Evolutionary conservation across 257 asterid genomes (phyloP).

Genomic region (Jaltomata sinuosa): DNA sequence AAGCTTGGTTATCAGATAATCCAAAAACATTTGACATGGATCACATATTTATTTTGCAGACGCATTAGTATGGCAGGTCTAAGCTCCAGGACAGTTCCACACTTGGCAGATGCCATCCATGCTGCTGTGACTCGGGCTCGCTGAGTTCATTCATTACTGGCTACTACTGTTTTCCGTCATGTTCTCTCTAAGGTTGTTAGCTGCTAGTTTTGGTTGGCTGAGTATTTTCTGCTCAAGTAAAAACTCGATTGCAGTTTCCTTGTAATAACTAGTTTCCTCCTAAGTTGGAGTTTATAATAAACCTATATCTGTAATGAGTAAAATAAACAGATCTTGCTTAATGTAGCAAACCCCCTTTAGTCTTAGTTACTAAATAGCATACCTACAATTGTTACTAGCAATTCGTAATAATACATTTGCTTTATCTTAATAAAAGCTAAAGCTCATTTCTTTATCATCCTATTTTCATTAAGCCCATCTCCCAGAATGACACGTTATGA

Average conservation of each 20-base stretch:
- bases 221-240: neutral
- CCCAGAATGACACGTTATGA: neutral
- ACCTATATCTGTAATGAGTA: neutral
- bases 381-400: neutral
- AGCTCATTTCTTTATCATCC: neutral
- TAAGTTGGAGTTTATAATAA: neutral
- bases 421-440: neutral
- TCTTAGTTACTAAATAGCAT: neutral
- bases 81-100: slow-evolving; percentile 87
- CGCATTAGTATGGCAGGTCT: slow-evolving; percentile 98
- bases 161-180: neutral
- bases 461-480: neutral
- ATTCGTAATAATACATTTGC: neutral
- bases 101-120: slow-evolving; percentile 90
- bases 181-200: neutral
- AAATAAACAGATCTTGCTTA: neutral
- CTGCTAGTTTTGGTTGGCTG: neutral
- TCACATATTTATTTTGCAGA: slow-evolving; percentile 30
- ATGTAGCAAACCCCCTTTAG: neutral
- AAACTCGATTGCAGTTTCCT: neutral
- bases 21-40: neutral
- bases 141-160: slow-evolving; percentile 10
- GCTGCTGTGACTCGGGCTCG: slow-evolving; percentile 60
- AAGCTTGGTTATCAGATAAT: neutral
- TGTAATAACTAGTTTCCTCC: neutral